Conservation (phyloP, 768 basidiomycete species). For the Serpula lacrymans region DNA sequence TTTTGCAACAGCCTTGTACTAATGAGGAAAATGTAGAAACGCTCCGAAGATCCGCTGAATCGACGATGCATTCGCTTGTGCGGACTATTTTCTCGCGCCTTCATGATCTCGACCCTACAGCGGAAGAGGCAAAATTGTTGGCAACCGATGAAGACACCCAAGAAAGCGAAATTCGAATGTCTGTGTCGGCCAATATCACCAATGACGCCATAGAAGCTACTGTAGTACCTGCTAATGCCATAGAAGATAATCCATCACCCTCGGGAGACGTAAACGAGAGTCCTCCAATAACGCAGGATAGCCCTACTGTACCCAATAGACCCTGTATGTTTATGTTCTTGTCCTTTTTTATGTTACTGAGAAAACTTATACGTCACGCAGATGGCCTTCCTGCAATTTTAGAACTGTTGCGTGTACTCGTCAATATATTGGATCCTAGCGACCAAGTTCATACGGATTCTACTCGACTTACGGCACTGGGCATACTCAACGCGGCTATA, state of each 20-base stretch:
- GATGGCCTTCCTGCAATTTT: conserved; percentile 92
- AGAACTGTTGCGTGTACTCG: conserved; percentile 89
- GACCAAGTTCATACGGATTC: conserved; percentile 96
- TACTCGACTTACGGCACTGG: conserved; percentile 83
- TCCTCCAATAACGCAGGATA: conserved; percentile 1
- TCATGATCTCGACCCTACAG: conserved; percentile 56
- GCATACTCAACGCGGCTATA: conserved; percentile 83
- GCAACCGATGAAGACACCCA: conserved; percentile 46
- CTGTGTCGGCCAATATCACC: conserved; percentile 39
- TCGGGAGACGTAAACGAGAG: conserved; percentile 10
- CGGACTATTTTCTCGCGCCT: conserved; percentile 77
- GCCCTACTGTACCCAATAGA: conserved; percentile 10
- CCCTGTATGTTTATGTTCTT: conserved; percentile 16
- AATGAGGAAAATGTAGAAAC: conserved; percentile 53
- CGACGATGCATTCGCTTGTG: conserved; percentile 85
- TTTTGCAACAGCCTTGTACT: conserved; percentile 10
- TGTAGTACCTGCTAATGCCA: conserved; percentile 11
- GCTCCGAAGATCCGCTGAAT: conserved; percentile 82
- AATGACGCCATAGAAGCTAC: conserved; percentile 17
- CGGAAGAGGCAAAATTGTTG: conserved; percentile 65
- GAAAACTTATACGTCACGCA: conserved; percentile 14
- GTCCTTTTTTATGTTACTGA: conserved; percentile 4
- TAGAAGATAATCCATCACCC: conserved; percentile 8
- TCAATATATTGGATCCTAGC: conserved; percentile 92
- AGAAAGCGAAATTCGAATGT: conserved; percentile 61